Base-by-base conservation (phyloP, 768 basidiomycete species). In the Ephemerocybe angulata region DNA sequence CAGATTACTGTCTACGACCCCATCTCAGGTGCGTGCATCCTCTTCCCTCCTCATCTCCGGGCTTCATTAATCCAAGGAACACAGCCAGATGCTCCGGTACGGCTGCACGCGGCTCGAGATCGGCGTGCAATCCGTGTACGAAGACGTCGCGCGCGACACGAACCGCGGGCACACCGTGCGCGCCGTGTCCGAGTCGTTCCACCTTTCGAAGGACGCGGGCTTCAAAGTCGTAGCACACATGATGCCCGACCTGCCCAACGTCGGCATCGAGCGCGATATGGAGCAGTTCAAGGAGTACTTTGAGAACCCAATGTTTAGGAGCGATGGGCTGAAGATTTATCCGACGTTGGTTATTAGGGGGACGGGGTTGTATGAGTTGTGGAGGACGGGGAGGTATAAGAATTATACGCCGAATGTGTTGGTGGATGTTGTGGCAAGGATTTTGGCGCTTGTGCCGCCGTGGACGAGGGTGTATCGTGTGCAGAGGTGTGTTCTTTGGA, bases 201-300 rank as follows among this genome's bases (percentile, higher is more conserved):
- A 98, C 65, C 85, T 99, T 63, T 88, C 94, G 19, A 99, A 99
- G 69, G 96, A 99, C 64, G 97, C 96, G 1, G 97, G 97, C 3
- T 99, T 97, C 86, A 99, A 99, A 72, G 95, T 99, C 52, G 97
- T 99, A 27, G 95, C 95, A 19, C 97, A 99, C 68, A 98, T 98
- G 97, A 99, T 99, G 95, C 94, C 95, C 13, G 96, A 99, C 69
- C 81, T 98, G 8, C 96, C 96, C 8, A 99, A 99, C 67, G 92
- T 98, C 54, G 97, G 97, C 30, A 81, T 96, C 56, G 97, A 98
- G 74, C 85, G 97, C 54, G 97, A 99, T 70, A 82, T 99, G 44
- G 94, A 94, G 65, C 97, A 98, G 65, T 99, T 99, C 81, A 95
- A 97, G 68, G 97, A 98, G 68, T 99, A 94, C 70, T 99, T 99